Evolutionary conservation across 148 eudicot species (phyloP).

Genomic region (Arctostaphylos glauca): DNA sequence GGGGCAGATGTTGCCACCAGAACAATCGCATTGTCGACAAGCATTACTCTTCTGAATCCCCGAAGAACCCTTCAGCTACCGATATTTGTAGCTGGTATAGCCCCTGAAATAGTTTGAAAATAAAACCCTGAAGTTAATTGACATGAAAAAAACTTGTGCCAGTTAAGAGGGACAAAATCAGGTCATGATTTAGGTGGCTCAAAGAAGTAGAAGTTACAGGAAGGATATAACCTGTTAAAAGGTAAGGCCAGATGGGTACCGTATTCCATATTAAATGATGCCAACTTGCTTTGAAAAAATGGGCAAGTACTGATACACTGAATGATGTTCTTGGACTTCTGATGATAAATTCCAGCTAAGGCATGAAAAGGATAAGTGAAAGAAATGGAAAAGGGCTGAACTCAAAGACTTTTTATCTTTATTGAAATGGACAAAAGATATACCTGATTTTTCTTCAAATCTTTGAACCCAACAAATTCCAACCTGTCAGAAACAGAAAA

Average conservation of each 20-base stretch:
- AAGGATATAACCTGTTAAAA: not conserved
- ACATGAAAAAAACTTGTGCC: not conserved
- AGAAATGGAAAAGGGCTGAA: not conserved
- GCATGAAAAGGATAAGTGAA: conserved; percentile 2
- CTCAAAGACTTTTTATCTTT: conserved; percentile 3
- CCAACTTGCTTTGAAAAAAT: conserved; percentile 1
- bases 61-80: conserved; percentile 9
- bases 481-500: conserved; percentile 12
- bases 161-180: not conserved
- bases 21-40: conserved; percentile 21
- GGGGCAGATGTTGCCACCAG: conserved; percentile 25
- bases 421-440: conserved; percentile 16
- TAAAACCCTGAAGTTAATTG: not conserved
- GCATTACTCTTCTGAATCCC: conserved; percentile 18
- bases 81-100: not conserved
- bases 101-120: not conserved
- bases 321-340: conserved; percentile 2
- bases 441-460: not conserved
- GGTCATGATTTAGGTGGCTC: not conserved
- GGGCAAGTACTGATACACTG: not conserved
- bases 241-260: conserved; percentile 6
- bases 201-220: not conserved
- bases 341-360: conserved; percentile 17
- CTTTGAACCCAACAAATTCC: conserved; percentile 21
- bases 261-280: not conserved